Percentiles rank a stretch among this genome's conserved stretches.
These are phyloP conservation scores for Paraphoma chrysanthemicola DNA, from an alignment of 2,329 filamentous ascomycete species.

Conservation along the genomic window DNA sequence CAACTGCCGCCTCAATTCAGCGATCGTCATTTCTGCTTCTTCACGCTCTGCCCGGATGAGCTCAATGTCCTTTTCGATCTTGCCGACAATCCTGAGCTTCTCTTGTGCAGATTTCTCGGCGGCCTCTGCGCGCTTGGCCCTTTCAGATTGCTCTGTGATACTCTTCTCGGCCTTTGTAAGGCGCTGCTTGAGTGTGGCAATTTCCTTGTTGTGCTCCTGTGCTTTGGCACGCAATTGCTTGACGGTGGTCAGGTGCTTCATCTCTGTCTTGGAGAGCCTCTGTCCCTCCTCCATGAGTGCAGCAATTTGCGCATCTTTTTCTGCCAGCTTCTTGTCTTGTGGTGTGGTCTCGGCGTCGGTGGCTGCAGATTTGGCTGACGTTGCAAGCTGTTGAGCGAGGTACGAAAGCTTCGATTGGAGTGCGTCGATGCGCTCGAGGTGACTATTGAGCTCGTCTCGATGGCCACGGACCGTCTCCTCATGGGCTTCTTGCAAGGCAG, in stretches of 20 bases:
- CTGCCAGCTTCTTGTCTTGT: conserved; percentile 78
- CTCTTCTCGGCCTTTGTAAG: conserved; percentile 71
- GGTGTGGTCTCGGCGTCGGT: conserved; percentile 31
- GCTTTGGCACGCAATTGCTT: conserved; percentile 73
- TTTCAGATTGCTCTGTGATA: conserved; percentile 66
- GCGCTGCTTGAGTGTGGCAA: conserved; percentile 63
- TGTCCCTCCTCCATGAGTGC: conserved; percentile 91
- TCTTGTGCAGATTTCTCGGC: conserved; percentile 64
- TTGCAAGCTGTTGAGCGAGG: conserved; percentile 78
- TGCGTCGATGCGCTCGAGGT: conserved; percentile 90
- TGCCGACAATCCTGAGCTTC: conserved; percentile 59
- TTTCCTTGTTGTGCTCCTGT: conserved; percentile 59
- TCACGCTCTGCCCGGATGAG: conserved; percentile 68
- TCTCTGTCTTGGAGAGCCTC: conserved; percentile 82
- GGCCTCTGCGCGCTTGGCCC: conserved; percentile 66
- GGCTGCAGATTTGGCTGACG: conserved; percentile 75
- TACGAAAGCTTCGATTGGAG: conserved; percentile 91
- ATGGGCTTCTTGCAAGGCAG: conserved; percentile 58
- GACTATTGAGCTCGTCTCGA: conserved; percentile 82
- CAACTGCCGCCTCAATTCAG: conserved; percentile 73
- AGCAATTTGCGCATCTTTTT: conserved; percentile 90
- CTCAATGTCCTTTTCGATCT: conserved; percentile 65
- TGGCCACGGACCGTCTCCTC: conserved; percentile 64
- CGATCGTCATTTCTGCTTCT: conserved; percentile 69
- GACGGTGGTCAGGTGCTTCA: conserved; percentile 82